Percentiles rank a stretch among this genome's conserved stretches.
These are phyloP conservation scores for Aciculoconidium aculeatum DNA, from an alignment of 805 yeast genomes.

Conservation along the genomic window DNA sequence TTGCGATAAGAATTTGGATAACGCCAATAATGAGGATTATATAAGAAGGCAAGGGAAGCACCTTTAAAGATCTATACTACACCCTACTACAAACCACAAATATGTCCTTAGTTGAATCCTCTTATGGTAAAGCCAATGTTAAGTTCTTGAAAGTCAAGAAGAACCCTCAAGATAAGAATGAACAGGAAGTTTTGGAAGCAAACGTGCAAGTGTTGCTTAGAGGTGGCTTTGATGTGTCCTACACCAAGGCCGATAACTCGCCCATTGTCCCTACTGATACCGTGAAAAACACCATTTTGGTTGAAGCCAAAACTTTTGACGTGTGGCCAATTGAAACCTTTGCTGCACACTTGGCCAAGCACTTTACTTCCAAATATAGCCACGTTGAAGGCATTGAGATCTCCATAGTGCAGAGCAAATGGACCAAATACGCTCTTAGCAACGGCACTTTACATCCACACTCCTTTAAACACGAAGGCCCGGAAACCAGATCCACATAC, in stretches of 20 bases:
- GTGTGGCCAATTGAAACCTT: constrained; percentile 90
- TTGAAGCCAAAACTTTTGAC: constrained; percentile 75
- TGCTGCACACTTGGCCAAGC: constrained; percentile 79
- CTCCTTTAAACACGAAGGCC: constrained; percentile 80
- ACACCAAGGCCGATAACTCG: constrained; percentile 82
- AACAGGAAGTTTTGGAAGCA: constrained; percentile 82
- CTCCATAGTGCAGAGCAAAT: constrained; percentile 63
- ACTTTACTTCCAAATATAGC: constrained; percentile 68
- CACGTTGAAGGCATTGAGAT: constrained; percentile 73
- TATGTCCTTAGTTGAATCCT: constrained; percentile 29
- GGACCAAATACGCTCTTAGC: constrained; percentile 67
- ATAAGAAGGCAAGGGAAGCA: too few species aligned
- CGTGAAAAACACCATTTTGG: constrained; percentile 79
- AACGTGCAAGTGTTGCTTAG: constrained; percentile 69
- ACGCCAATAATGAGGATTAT: too few species aligned
- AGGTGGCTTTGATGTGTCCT: constrained; percentile 75
- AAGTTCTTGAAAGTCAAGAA: constrained; percentile 85
- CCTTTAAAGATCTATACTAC: neutral
- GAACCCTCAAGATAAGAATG: constrained; percentile 63
- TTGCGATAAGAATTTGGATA: too few species aligned
- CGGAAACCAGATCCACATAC: constrained; percentile 64
- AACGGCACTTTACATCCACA: constrained; percentile 75
- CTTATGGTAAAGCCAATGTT: constrained; percentile 91
- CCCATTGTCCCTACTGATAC: constrained; percentile 94
- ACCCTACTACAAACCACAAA: neutral